Evolutionary conservation across 108 stramenopile species (phyloP).

Genomic region (Mayamaea pseudoterrestris): DNA sequence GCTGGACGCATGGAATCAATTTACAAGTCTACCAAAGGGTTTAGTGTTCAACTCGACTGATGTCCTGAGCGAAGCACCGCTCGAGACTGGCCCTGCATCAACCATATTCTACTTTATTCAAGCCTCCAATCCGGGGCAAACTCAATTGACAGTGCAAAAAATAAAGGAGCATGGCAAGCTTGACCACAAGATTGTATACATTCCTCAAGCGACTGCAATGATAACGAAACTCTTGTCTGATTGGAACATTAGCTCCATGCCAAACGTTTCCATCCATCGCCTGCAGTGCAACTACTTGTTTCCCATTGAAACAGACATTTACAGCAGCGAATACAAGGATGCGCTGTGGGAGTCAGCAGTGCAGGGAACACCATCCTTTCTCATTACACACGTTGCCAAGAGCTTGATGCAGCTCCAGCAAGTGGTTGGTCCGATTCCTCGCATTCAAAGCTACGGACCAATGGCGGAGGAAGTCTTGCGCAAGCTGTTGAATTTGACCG

Average conservation of each 20-base stretch:
- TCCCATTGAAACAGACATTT: slow-evolving; percentile 37
- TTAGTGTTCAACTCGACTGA: slow-evolving; percentile 26
- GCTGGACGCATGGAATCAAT: slow-evolving; percentile 22
- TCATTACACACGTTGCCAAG: slow-evolving; percentile 47
- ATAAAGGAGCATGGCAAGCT: slow-evolving; percentile 7
- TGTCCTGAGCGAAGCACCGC: slow-evolving; percentile 14
- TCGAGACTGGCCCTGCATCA: neutral
- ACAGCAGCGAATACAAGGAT: slow-evolving; percentile 25
- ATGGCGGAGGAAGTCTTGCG: slow-evolving; percentile 60
- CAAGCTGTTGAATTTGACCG: slow-evolving; percentile 41
- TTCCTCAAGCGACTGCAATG: slow-evolving; percentile 37
- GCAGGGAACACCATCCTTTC: slow-evolving; percentile 49
- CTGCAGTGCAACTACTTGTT: slow-evolving; percentile 41
- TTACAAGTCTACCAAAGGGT: slow-evolving; percentile 19
- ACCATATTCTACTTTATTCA: slow-evolving; percentile 29
- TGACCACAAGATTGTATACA: slow-evolving; percentile 34
- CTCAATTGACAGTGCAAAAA: slow-evolving; percentile 5
- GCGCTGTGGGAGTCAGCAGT: slow-evolving; percentile 27
- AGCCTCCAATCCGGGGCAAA: slow-evolving; percentile 18
- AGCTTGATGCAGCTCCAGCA: slow-evolving; percentile 70
- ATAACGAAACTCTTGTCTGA: slow-evolving; percentile 14
- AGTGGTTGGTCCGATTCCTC: slow-evolving; percentile 46
- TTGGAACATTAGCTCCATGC: slow-evolving; percentile 5
- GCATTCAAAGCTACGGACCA: slow-evolving; percentile 59
- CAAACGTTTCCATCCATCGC: slow-evolving; percentile 19